Conservation (phyloP, 2,329 filamentous ascomycete species). For the Alternaria sp. region DNA sequence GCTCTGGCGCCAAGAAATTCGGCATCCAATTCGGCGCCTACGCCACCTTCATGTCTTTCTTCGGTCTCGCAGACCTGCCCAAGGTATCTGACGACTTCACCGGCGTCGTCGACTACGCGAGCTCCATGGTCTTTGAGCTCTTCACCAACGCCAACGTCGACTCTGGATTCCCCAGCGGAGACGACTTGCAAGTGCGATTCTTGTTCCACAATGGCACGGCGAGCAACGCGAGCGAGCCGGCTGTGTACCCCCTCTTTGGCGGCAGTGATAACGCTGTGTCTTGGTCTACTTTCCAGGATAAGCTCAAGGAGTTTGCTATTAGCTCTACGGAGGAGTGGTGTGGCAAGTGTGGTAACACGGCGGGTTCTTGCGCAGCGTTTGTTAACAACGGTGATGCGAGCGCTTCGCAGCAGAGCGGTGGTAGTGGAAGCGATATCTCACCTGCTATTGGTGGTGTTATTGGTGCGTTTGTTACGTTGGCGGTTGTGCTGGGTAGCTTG, state of each 20-base stretch:
- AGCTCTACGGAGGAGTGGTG: constrained; percentile 76
- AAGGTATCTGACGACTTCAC: constrained; percentile 69
- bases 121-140: constrained; percentile 80
- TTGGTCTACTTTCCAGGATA: constrained; percentile 73
- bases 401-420: constrained; percentile 17
- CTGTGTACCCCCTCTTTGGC: constrained; percentile 70
- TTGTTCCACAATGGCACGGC: constrained; percentile 70
- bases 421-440: constrained; percentile 62
- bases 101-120: constrained; percentile 84
- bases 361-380: constrained; percentile 69
- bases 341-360: constrained; percentile 74
- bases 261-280: constrained; percentile 64
- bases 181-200: constrained; percentile 68
- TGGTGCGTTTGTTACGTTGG: constrained; percentile 73
- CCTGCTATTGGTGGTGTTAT: constrained; percentile 82
- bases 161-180: constrained; percentile 53
- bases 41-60: constrained; percentile 68
- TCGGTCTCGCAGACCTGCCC: constrained; percentile 64
- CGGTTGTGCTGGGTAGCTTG: constrained; percentile 65
- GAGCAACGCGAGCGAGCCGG: constrained; percentile 54
- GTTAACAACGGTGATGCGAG: constrained; percentile 26
- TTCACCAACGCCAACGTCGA: constrained; percentile 59
- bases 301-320: constrained; percentile 74
- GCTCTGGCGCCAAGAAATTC: constrained; percentile 52
- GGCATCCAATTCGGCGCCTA: constrained; percentile 70